These are phyloP conservation scores for Cyclotella kingstonii DNA, from an alignment of 108 stramenopile genomes.

Conservation along the genomic window DNA sequence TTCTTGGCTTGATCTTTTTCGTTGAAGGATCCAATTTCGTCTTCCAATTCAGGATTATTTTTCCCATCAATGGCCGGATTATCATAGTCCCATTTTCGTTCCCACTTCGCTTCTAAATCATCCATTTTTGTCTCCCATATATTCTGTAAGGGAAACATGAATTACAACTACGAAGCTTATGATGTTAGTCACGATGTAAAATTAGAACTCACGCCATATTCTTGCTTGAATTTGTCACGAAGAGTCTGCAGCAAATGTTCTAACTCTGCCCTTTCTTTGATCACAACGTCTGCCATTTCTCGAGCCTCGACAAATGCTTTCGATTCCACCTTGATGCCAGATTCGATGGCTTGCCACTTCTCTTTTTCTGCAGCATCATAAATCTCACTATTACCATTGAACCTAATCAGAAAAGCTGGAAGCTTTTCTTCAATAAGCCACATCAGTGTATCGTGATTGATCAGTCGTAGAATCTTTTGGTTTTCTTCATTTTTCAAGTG, in stretches of 20 bases:
- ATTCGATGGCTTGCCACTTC: conserved; percentile 12
- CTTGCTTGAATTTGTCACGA: conserved; percentile 19
- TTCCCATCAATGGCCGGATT: background rate
- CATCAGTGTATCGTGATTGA: conserved; percentile 25
- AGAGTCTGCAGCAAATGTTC: conserved; percentile 5
- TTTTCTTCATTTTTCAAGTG: conserved; percentile 20
- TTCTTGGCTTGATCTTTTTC: background rate
- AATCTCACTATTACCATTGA: conserved; percentile 7
- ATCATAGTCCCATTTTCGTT: conserved; percentile 12
- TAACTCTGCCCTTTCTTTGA: conserved; percentile 26
- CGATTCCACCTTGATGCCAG: conserved; percentile 9
- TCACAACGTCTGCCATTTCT: conserved; percentile 1
- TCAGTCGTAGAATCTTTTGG: conserved; percentile 11
- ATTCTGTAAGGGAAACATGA: conserved; percentile 9
- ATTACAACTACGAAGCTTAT: background rate
- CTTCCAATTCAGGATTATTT: conserved; percentile 4
- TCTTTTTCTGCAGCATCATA: conserved; percentile 7
- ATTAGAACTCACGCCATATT: conserved; percentile 14
- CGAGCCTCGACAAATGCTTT: conserved; percentile 16
- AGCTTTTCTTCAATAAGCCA: conserved; percentile 30
- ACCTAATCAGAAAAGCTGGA: background rate
- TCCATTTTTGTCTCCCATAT: conserved; percentile 33
- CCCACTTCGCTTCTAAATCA: conserved; percentile 39
- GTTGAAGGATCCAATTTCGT: background rate
- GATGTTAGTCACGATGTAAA: background rate